These are phyloP conservation scores for Nectriaceae sp. DNA, from an alignment of 2,329 filamentous ascomycete genomes.

Conservation along the genomic window DNA sequence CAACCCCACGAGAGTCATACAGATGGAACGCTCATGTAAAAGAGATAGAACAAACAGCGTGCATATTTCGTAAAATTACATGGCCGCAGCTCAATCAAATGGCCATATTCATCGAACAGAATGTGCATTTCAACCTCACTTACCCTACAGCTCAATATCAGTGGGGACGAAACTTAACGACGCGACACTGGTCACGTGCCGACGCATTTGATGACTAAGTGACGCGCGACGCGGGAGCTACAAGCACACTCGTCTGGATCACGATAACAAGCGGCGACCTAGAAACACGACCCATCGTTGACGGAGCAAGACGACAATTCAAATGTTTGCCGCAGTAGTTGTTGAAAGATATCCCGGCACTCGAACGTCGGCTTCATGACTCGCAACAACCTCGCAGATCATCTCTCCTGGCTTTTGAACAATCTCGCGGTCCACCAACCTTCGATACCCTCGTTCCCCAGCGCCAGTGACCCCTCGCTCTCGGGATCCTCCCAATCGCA, in stretches of 20 bases:
- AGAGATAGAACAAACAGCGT: neutral
- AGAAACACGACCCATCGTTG: conserved; percentile 11
- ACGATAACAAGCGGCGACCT: conserved; percentile 25
- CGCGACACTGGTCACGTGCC: conserved; percentile 22
- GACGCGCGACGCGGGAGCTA: conserved; percentile 35
- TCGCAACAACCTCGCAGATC: conserved; percentile 60
- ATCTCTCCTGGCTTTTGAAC: conserved; percentile 59
- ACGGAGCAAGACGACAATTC: conserved; percentile 10
- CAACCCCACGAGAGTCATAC: no score
- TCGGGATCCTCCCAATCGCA: conserved; percentile 29
- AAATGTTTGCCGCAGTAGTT: conserved; percentile 26
- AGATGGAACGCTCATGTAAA: neutral
- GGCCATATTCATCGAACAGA: neutral
- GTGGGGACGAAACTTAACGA: neutral
- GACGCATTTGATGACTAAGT: conserved; percentile 36
- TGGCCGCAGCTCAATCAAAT: neutral
- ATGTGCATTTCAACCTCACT: no score
- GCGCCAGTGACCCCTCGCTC: conserved; percentile 28
- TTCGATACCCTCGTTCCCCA: conserved; percentile 41
- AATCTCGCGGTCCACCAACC: conserved; percentile 46
- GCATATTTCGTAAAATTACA: neutral
- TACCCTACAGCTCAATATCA: neutral
- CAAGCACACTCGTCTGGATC: conserved; percentile 11
- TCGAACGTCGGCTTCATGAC: conserved; percentile 55
- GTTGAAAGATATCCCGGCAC: conserved; percentile 24